Evolutionary conservation across 768 basidiomycete species (phyloP).

Genomic region (Phaeotremella fagi): DNA sequence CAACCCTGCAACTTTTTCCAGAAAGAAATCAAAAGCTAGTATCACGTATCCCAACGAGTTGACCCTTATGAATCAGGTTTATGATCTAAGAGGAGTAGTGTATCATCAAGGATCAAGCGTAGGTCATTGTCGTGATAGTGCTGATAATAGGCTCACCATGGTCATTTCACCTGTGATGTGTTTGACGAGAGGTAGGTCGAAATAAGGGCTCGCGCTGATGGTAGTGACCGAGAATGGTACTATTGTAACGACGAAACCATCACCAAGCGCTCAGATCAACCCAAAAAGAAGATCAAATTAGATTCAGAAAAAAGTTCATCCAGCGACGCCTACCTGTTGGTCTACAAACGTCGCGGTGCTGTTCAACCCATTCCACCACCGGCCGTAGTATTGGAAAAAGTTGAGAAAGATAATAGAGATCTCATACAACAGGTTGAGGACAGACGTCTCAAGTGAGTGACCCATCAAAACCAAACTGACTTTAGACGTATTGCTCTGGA

Average conservation of each 20-base stretch:
- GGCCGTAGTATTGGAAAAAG: not conserved
- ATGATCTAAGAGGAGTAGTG: conserved; percentile 78
- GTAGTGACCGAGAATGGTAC: conserved; percentile 71
- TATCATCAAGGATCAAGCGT: conserved; percentile 89
- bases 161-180: conserved; percentile 43
- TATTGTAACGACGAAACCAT: conserved; percentile 89
- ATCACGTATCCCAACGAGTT: conserved; percentile 71
- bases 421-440: not conserved
- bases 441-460: conserved; percentile 15
- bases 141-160: conserved; percentile 56
- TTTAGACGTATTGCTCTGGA: conserved; percentile 10
- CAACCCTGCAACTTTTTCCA: conserved; percentile 67
- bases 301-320: conserved; percentile 49
- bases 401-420: conserved; percentile 7
- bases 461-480: not conserved
- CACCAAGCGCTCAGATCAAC: conserved; percentile 54
- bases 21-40: conserved; percentile 78
- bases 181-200: conserved; percentile 32
- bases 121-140: conserved; percentile 60
- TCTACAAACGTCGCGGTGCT: conserved; percentile 62
- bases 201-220: conserved; percentile 1
- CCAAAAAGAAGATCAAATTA: conserved; percentile 14
- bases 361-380: conserved; percentile 8
- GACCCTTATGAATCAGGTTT: conserved; percentile 63
- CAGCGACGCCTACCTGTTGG: conserved; percentile 90